Evolutionary conservation across 768 basidiomycete species (phyloP).

Genomic region (Hortiboletus flavorubellus): DNA sequence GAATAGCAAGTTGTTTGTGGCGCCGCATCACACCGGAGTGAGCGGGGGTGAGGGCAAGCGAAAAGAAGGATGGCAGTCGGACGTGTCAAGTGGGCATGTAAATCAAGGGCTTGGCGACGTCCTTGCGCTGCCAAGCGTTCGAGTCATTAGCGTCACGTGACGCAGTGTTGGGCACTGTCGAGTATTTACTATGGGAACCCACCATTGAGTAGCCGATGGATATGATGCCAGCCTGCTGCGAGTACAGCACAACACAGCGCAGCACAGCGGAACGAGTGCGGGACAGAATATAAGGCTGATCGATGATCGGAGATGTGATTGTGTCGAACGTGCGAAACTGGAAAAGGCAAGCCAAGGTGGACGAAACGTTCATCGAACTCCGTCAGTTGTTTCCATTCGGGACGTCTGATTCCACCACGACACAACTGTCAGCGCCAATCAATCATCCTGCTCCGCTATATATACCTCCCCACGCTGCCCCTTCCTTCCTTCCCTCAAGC

Average conservation of each 20-base stretch:
- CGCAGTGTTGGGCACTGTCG: no score
- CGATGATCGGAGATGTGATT: no score
- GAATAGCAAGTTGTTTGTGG: no score
- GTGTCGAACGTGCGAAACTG: slow-evolving; percentile 27
- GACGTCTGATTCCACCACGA: slow-evolving; percentile 5
- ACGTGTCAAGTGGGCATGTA: no score
- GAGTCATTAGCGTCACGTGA: neutral
- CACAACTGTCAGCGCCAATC: slow-evolving; percentile 5
- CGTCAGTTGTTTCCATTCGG: neutral
- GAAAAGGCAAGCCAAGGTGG: slow-evolving; percentile 16
- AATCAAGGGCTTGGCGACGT: no score
- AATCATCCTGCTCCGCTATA: neutral
- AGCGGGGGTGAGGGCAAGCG: no score
- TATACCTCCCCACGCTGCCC: neutral
- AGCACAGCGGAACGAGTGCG: neutral
- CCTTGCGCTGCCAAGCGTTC: neutral
- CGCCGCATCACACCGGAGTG: no score
- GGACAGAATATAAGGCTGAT: no score
- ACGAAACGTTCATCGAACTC: slow-evolving; percentile 17
- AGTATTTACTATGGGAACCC: no score
- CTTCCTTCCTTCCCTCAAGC: neutral
- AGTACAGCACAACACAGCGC: neutral
- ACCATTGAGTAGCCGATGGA: no score
- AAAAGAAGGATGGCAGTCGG: no score
- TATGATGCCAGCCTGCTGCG: no score